phyloP scores from a whole-genome alignment of 768 basidiomycete species.

The Pleurotus citrinopileatus region DNA sequence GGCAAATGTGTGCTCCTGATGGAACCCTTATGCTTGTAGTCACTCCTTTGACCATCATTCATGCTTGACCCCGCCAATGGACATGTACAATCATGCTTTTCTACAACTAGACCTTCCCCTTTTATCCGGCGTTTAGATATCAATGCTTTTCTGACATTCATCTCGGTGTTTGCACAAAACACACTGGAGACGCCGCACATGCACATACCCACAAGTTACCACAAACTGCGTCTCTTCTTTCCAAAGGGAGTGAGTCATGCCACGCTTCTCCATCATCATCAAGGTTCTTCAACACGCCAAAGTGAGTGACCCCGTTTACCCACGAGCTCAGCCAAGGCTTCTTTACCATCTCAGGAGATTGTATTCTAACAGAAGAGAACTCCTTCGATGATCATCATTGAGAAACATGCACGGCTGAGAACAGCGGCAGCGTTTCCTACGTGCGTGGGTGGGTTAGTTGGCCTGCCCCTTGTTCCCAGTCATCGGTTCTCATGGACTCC shows the following conservation, averaged over 20 bases:
- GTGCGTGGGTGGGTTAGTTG: background rate
- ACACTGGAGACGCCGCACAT: background rate
- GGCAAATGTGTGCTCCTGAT: background rate
- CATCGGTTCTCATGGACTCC: too few species aligned
- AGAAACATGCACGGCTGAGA: background rate
- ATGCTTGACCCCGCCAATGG: background rate
- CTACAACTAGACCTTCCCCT: background rate
- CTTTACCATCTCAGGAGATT: background rate
- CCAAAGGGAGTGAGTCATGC: background rate
- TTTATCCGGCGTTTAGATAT: background rate
- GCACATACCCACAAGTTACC: background rate
- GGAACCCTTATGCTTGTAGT: background rate
- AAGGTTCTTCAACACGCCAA: background rate
- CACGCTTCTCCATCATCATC: background rate
- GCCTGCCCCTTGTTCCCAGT: too few species aligned
- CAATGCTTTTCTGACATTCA: background rate
- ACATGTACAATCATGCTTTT: background rate
- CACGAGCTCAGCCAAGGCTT: background rate
- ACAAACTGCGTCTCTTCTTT: background rate
- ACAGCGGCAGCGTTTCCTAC: background rate
- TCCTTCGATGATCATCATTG: background rate
- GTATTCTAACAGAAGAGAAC: background rate
- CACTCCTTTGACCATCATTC: constrained; percentile 1
- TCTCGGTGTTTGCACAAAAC: background rate
- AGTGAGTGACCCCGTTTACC: background rate